Conservation (phyloP, 2,329 filamentous ascomycete species). For the Chrysosporium keratinophilum region DNA sequence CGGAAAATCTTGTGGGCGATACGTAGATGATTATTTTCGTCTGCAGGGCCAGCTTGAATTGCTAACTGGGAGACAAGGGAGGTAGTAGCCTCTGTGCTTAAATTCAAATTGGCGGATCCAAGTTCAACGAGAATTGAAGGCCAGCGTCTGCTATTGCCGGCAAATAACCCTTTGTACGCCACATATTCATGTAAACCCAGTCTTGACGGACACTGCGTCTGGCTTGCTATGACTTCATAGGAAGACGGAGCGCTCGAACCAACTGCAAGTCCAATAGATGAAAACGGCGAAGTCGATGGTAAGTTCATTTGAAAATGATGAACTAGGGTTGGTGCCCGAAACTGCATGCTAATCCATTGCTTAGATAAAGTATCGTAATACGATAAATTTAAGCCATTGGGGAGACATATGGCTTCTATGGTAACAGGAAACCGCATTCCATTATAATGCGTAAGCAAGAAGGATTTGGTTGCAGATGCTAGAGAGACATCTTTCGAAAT, state of each 20-base stretch:
- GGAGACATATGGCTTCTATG: conserved; percentile 36
- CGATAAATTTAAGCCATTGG: conserved; percentile 37
- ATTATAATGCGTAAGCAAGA: conserved; percentile 41
- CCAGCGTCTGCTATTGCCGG: conserved; percentile 40
- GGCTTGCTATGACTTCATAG: conserved; percentile 38
- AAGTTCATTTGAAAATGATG: conserved; percentile 37
- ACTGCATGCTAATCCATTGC: conserved; percentile 32
- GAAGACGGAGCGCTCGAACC: conserved; percentile 40
- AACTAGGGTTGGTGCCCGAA: conserved; percentile 32
- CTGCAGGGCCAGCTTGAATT: conserved; percentile 45
- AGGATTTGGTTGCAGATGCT: conserved; percentile 40
- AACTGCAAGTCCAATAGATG: conserved; percentile 24
- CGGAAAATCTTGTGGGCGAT: conserved; percentile 41
- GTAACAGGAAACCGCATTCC: conserved; percentile 33
- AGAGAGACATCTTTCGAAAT: conserved; percentile 26
- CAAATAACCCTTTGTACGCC: conserved; percentile 38
- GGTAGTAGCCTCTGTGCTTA: conserved; percentile 45
- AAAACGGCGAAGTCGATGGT: conserved; percentile 31
- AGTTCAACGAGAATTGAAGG: conserved; percentile 42
- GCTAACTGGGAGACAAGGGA: conserved; percentile 44
- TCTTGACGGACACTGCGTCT: conserved; percentile 38
- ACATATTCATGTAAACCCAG: conserved; percentile 43
- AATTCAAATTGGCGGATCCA: conserved; percentile 48
- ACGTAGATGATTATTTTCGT: conserved; percentile 31
- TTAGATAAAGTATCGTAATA: conserved; percentile 39